Evolutionary conservation across 2,329 filamentous ascomycete genomes (phyloP).

Genomic region (Paraphaeosphaeria sporulosa): DNA sequence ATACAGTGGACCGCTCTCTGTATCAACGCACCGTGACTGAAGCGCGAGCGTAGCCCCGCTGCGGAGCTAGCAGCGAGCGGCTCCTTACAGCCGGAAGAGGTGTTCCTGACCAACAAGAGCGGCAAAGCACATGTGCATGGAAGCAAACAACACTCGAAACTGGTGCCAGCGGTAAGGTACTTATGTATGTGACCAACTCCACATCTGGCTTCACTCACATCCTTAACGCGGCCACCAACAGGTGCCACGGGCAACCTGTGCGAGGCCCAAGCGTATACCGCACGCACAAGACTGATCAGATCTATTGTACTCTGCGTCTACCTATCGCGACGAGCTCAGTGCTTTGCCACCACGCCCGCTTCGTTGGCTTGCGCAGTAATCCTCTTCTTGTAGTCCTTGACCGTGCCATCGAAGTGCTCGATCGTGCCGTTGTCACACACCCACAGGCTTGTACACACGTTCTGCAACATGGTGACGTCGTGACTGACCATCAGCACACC

Average conservation of each 20-base stretch:
- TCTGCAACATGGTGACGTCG: constrained; percentile 98
- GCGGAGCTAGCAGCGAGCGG: neutral
- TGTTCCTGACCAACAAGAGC: neutral
- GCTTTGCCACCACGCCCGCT: constrained; percentile 78
- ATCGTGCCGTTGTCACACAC: constrained; percentile 94
- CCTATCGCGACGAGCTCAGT: constrained; percentile 36
- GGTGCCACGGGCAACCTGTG: neutral
- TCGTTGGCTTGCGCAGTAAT: constrained; percentile 89
- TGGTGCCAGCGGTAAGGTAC: neutral
- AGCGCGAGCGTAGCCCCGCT: neutral
- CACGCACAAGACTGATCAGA: constrained; percentile 1
- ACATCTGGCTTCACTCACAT: neutral
- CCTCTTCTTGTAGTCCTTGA: constrained; percentile 97
- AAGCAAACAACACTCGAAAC: constrained; percentile 9
- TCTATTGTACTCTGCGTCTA: constrained; percentile 1
- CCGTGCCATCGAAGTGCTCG: constrained; percentile 94
- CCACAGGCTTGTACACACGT: constrained; percentile 93
- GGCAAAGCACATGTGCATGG: neutral
- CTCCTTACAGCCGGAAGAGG: neutral
- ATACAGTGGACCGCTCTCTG: neutral
- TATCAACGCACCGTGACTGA: neutral
- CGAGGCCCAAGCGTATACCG: constrained; percentile 3
- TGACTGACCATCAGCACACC: constrained; percentile 98
- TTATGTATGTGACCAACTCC: neutral
- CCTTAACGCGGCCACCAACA: constrained; percentile 1